A percentile compares a stretch with the other conserved stretches of the same genome.
Evolutionary conservation across 2,329 filamentous ascomycete species (phyloP).

Genomic region (Venturia aucupariae): DNA sequence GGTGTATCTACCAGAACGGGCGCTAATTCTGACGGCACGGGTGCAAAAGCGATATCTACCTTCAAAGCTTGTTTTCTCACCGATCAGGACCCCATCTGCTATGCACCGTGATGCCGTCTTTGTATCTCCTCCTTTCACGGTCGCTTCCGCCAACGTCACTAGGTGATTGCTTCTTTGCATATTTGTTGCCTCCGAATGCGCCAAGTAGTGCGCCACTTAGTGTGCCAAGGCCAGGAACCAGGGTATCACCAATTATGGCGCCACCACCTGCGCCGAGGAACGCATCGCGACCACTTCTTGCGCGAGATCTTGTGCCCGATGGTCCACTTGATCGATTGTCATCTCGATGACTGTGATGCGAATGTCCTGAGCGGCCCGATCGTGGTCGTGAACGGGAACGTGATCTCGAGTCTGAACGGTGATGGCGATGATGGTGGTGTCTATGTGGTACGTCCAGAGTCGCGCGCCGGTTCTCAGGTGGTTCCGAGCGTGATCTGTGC

Average conservation of each 20-base stretch:
- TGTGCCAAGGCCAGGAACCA: constrained; percentile 32
- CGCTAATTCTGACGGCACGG: no score
- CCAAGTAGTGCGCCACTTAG: constrained; percentile 7
- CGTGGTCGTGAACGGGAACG: constrained; percentile 17
- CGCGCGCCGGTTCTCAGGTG: not conserved
- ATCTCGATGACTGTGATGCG: constrained; percentile 15
- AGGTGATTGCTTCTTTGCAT: constrained; percentile 2
- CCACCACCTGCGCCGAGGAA: constrained; percentile 38
- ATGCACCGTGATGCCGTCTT: constrained; percentile 12
- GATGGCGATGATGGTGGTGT: constrained; percentile 17
- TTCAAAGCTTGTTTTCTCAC: not conserved
- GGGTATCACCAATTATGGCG: constrained; percentile 34
- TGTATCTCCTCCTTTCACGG: not conserved
- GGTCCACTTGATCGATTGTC: constrained; percentile 7
- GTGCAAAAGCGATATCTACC: no score
- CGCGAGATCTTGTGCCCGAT: constrained; percentile 11
- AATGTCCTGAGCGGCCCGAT: constrained; percentile 16
- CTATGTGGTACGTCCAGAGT: constrained; percentile 14
- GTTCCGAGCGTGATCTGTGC: constrained; percentile 9
- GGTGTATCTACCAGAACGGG: no score
- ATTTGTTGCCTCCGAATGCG: constrained; percentile 9
- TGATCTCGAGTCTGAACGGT: constrained; percentile 14
- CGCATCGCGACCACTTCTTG: constrained; percentile 25
- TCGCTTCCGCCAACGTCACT: not conserved
- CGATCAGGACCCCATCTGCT: constrained; percentile 7